Conservation (phyloP, 805 yeast species). For the Helenozyma baotianmanensis region DNA sequence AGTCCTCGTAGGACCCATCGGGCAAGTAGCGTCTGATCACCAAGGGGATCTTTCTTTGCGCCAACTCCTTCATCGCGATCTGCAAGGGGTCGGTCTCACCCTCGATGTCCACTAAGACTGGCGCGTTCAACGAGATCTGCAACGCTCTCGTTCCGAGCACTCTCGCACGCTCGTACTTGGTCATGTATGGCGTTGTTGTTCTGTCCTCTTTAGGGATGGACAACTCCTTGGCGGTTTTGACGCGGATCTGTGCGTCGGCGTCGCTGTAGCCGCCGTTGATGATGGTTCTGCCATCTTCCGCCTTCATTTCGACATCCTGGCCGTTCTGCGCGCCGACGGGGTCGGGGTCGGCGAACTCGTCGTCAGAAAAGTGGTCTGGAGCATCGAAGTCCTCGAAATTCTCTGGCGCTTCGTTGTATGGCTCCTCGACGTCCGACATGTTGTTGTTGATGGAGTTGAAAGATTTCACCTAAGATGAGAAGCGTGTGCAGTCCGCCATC, state of each 20-base stretch:
- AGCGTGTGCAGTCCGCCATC: neutral
- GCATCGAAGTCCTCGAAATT: slow-evolving; percentile 79
- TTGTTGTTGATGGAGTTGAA: slow-evolving; percentile 2
- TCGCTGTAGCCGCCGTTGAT: slow-evolving; percentile 68
- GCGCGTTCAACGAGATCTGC: slow-evolving; percentile 97
- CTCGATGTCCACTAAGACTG: slow-evolving; percentile 94
- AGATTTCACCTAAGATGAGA: slow-evolving; percentile 4
- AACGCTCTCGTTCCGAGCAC: slow-evolving; percentile 95
- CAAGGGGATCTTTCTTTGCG: slow-evolving; percentile 91
- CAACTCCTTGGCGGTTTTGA: slow-evolving; percentile 67
- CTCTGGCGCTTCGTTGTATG: slow-evolving; percentile 67
- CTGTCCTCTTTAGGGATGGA: slow-evolving; percentile 88
- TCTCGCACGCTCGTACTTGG: slow-evolving; percentile 97
- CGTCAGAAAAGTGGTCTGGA: slow-evolving; percentile 73
- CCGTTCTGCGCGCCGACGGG: slow-evolving; percentile 18
- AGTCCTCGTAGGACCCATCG: slow-evolving; percentile 94
- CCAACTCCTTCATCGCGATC: slow-evolving; percentile 94
- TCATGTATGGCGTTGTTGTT: slow-evolving; percentile 97
- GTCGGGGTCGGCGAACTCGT: slow-evolving; percentile 46
- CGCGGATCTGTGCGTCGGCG: slow-evolving; percentile 44
- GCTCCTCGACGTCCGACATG: slow-evolving; percentile 45
- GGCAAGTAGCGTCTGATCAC: slow-evolving; percentile 95
- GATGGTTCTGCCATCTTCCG: slow-evolving; percentile 70
- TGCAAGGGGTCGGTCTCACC: slow-evolving; percentile 99
- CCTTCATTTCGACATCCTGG: slow-evolving; percentile 41